A percentile compares a stretch with the other conserved stretches of the same genome.
phyloP scores from a whole-genome alignment of 202 grass and related monocot genomes.

The Setaria viridis region DNA sequence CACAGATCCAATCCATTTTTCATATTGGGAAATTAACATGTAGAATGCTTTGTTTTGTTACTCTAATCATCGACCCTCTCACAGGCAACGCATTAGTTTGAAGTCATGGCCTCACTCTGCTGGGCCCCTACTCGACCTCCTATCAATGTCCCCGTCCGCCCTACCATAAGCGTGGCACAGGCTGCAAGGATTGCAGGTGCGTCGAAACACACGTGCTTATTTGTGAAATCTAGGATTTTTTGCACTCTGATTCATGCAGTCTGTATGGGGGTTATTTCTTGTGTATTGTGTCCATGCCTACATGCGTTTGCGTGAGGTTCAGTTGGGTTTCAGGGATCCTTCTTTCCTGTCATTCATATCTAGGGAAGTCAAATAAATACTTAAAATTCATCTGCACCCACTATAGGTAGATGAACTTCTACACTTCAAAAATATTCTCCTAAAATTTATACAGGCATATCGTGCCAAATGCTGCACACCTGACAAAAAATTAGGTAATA shows the following conservation, averaged over 20 bases:
- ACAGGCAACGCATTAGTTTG: neutral
- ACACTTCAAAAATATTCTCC: neutral
- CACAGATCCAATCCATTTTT: neutral
- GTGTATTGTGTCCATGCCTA: neutral
- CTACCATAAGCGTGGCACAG: neutral
- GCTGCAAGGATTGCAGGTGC: constrained; percentile 35
- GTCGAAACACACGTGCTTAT: neutral
- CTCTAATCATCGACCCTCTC: neutral
- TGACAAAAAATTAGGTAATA: neutral
- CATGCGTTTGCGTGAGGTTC: neutral
- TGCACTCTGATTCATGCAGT: neutral
- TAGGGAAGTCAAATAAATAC: neutral
- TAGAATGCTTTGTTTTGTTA: neutral
- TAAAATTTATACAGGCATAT: neutral
- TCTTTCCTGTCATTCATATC: neutral
- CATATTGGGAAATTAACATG: neutral
- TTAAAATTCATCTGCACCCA: neutral
- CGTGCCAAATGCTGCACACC: neutral
- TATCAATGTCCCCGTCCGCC: neutral
- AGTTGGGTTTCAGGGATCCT: neutral
- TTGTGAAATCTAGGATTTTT: neutral
- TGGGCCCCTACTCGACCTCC: neutral
- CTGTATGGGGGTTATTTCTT: neutral
- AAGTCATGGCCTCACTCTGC: constrained; percentile 23
- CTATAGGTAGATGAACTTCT: neutral